Conservation (phyloP, 257 asterid genomes). For the Solanum sitiens region DNA sequence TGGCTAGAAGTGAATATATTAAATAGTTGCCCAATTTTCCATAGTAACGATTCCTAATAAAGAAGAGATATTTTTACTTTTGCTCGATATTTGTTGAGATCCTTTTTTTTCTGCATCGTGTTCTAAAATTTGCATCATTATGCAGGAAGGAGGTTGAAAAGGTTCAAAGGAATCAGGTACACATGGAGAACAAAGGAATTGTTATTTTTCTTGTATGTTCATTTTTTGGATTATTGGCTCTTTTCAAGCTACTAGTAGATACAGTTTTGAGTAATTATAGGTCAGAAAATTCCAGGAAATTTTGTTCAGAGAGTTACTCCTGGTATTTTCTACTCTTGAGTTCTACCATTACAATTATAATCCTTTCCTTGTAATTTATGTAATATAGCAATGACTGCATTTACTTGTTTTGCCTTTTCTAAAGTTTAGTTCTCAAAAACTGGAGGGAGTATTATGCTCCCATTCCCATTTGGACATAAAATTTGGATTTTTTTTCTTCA, state of each 20-base stretch:
- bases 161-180: slow-evolving; percentile 47
- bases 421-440: neutral
- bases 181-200: slow-evolving; percentile 79
- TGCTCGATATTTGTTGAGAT: neutral
- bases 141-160: slow-evolving; percentile 67
- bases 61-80: neutral
- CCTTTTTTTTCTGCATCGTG: neutral
- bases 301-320: slow-evolving; percentile 53
- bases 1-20: neutral
- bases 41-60: neutral
- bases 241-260: slow-evolving; percentile 37
- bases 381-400: neutral
- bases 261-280: slow-evolving; percentile 24
- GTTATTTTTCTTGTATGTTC: slow-evolving; percentile 51
- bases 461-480: neutral
- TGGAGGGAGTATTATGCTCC: neutral
- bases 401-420: neutral
- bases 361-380: slow-evolving; percentile 44
- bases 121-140: neutral
- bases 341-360: slow-evolving; percentile 31
- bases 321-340: slow-evolving; percentile 61
- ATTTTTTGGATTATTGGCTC: slow-evolving; percentile 40
- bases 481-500: neutral
- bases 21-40: neutral
- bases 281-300: slow-evolving; percentile 42